Conservation (phyloP, 78 protist genomes). For the Dictyostelium citrinum region DNA sequence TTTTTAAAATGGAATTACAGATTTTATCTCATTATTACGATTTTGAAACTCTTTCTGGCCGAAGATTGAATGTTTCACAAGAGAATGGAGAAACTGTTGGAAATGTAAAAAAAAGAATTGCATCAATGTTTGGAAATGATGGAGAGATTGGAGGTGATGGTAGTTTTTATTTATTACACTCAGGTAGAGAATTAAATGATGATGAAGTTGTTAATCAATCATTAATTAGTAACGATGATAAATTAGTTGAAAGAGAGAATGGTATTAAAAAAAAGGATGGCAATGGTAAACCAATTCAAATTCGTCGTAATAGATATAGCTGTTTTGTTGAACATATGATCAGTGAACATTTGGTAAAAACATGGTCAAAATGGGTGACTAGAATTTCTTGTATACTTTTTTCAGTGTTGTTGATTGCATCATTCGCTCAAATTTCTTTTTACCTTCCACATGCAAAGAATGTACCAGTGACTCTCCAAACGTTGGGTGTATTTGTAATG, state of each 20-base stretch:
- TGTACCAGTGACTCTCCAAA: conserved; percentile 51
- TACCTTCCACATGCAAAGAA: conserved; percentile 31
- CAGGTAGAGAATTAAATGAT: conserved; percentile 6
- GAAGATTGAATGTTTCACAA: conserved; percentile 10
- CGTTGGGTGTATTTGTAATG: conserved; percentile 27
- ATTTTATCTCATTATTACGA: background rate
- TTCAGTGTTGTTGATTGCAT: background rate
- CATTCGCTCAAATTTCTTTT: conserved; percentile 22
- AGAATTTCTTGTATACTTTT: background rate
- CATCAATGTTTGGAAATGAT: background rate
- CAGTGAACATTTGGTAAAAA: background rate
- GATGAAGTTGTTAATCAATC: background rate
- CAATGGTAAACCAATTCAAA: background rate
- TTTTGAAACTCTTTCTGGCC: conserved; percentile 35
- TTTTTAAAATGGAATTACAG: background rate
- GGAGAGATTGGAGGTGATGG: conserved; percentile 51
- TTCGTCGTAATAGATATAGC: conserved; percentile 13
- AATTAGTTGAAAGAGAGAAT: background rate
- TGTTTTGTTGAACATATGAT: conserved; percentile 32
- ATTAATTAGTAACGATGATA: background rate
- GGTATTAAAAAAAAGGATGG: background rate
- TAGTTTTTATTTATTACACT: conserved; percentile 1
- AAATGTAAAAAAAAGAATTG: conserved; percentile 20
- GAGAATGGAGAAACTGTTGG: background rate
- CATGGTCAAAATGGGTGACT: conserved; percentile 21